These are phyloP conservation scores for Voacanga thouarsii DNA, from an alignment of 257 asterid genomes.

Conservation along the genomic window DNA sequence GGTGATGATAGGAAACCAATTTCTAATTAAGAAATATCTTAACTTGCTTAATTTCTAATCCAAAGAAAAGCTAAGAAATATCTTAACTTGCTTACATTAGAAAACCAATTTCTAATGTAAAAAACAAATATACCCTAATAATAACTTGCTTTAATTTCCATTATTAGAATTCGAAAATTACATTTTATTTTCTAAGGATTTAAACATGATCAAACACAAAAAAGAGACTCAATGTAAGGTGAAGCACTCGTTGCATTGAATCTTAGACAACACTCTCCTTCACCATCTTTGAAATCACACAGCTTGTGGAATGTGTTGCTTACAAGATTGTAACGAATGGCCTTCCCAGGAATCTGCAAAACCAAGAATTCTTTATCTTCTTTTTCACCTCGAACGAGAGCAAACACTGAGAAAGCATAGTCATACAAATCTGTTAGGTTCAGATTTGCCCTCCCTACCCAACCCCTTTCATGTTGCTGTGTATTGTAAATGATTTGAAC, in stretches of 20 bases:
- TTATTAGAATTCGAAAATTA: no score
- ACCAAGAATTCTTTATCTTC: conserved; percentile 32
- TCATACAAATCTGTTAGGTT: background rate
- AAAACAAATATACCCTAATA: no score
- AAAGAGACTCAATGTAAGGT: conserved; percentile 23
- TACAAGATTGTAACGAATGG: conserved; percentile 21
- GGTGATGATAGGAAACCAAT: no score
- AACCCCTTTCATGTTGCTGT: background rate
- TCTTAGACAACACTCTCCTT: conserved; percentile 8
- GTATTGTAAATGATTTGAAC: background rate
- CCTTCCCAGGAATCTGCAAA: conserved; percentile 26
- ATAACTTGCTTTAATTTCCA: no score
- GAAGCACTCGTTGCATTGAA: background rate
- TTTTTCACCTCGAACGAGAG: conserved; percentile 22
- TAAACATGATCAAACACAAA: conserved; percentile 10
- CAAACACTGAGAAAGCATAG: conserved; percentile 10
- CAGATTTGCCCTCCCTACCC: background rate
- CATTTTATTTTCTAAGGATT: no score
- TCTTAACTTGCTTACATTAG: no score
- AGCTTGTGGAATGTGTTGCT: conserved; percentile 10
- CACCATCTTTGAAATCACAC: conserved; percentile 25
- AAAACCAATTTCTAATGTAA: no score
- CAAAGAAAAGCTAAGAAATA: no score
- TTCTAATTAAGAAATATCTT: no score
- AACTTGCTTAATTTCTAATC: no score